Base-by-base conservation (phyloP, 768 basidiomycete species). In the Tylopilus intermedius region DNA sequence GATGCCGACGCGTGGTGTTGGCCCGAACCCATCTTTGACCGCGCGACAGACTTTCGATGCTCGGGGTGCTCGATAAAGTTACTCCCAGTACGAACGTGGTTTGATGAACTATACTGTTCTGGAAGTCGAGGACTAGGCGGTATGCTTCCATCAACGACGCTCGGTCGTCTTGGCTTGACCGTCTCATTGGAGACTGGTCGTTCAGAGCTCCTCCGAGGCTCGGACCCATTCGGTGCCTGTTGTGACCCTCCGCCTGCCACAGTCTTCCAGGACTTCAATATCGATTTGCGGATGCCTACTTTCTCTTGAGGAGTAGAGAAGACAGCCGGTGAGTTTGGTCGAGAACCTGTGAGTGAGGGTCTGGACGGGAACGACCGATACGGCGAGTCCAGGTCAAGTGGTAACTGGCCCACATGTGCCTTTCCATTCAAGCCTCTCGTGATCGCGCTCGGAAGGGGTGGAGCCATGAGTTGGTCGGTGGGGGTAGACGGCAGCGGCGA, bases 91-190 rank as follows among this genome's bases (percentile, higher is more conserved):
- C 69, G 67, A 27, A 57, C 38, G 40, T 69, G 69, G 27, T 69
- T 69, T 5, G 66, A 69, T 18, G 56, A 38, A 24, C 76, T 53
- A 55, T 76, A 79, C 51, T 78, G 76, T 42, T 75, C 74, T 40
- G 84, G 83, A 49, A 87, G 74, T 54, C 70, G 78, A 15, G 83
- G 87, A 59, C 79, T 87, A 8, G 82, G 79, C 6, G 85, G 83
- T 49, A 84, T 78, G 60, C 62, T 60, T 18, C 60, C 56, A 51
- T 73, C 80, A 26, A 79, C 59, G 14, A 78, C 63, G 61, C 78
- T 82, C 8, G 81, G 76, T 57, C 80, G 70, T 55, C 76, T 58
- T 26, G 69, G 61, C 49, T 71, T 77, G 37, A 72, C 63, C n/a
- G 60, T 70, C 44, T 66, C 68, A 33, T 65, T 61, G 42, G 67